These are phyloP conservation scores for Helianthus tuberosus DNA, from an alignment of 129 eudicot species.

Conservation along the genomic window DNA sequence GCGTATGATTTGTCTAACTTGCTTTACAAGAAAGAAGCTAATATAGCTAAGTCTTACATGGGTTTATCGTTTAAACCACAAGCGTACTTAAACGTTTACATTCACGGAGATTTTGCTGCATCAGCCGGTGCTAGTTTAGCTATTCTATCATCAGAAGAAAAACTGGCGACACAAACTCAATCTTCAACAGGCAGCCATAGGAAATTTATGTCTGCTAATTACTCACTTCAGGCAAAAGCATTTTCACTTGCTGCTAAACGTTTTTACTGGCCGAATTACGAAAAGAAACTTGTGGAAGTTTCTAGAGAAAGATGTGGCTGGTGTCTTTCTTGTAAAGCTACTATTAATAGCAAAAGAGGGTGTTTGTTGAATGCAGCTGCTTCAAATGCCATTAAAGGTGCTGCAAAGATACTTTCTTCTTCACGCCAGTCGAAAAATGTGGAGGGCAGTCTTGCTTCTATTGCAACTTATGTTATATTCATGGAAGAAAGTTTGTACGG, in stretches of 20 bases:
- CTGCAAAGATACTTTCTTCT: constrained; percentile 56
- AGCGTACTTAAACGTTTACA: constrained; percentile 61
- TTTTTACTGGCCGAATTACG: constrained; percentile 93
- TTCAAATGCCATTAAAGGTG: constrained; percentile 74
- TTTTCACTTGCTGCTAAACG: constrained; percentile 73
- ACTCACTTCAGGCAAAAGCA: constrained; percentile 77
- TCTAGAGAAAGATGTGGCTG: constrained; percentile 98
- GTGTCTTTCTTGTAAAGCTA: constrained; percentile 83
- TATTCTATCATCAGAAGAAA: constrained; percentile 73
- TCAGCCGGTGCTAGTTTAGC: constrained; percentile 88
- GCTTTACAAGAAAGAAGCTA: constrained; percentile 28
- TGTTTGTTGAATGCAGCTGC: constrained; percentile 92
- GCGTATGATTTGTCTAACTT: constrained; percentile 13
- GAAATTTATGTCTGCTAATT: constrained; percentile 60
- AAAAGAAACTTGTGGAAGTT: constrained; percentile 80
- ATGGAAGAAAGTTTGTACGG: constrained; percentile 93
- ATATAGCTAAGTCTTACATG: constrained; percentile 36
- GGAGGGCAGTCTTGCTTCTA: constrained; percentile 66
- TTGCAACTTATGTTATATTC: constrained; percentile 69
- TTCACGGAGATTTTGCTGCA: constrained; percentile 95
- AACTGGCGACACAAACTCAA: constrained; percentile 42
- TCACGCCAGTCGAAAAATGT: constrained; percentile 50
- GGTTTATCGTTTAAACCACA: constrained; percentile 69
- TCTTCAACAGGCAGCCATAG: constrained; percentile 51
- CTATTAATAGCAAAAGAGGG: constrained; percentile 72